A percentile compares a stretch with the other conserved stretches of the same genome.
Evolutionary conservation across 2,329 filamentous ascomycete genomes (phyloP).

Genomic region (Pestalotiopsis sp.): DNA sequence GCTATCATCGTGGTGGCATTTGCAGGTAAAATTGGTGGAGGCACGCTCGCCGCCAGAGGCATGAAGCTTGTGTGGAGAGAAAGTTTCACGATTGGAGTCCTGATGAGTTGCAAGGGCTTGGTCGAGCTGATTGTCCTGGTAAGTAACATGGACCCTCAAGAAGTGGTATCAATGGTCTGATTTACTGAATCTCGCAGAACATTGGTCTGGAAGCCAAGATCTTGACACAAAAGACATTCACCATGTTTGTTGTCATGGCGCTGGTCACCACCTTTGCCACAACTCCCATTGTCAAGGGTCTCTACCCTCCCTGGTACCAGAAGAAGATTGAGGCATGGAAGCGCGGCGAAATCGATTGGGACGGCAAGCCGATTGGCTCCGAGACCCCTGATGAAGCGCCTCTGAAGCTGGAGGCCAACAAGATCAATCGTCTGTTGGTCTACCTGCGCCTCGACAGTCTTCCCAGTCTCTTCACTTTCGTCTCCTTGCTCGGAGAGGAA

Average conservation of each 20-base stretch:
- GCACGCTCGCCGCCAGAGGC: slow-evolving; percentile 73
- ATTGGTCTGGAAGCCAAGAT: slow-evolving; percentile 76
- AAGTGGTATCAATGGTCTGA: slow-evolving; percentile 15
- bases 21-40: slow-evolving; percentile 81
- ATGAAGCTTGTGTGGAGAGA: slow-evolving; percentile 89
- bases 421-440: slow-evolving; percentile 69
- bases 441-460: slow-evolving; percentile 86
- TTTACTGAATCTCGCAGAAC: slow-evolving; percentile 42
- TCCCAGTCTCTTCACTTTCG: slow-evolving; percentile 78
- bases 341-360: slow-evolving; percentile 78
- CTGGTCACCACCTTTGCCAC: slow-evolving; percentile 75
- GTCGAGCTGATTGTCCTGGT: slow-evolving; percentile 95
- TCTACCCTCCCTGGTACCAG: slow-evolving; percentile 78
- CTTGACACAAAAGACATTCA: slow-evolving; percentile 71
- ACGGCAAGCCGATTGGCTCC: slow-evolving; percentile 55
- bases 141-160: slow-evolving; percentile 34
- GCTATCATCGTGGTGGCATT: slow-evolving; percentile 83
- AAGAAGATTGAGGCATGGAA: slow-evolving; percentile 69
- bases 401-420: slow-evolving; percentile 36
- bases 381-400: slow-evolving; percentile 37
- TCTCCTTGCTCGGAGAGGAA: slow-evolving; percentile 72
- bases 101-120: slow-evolving; percentile 97
- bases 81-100: slow-evolving; percentile 79
- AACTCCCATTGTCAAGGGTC: slow-evolving; percentile 65
- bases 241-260: slow-evolving; percentile 84